Evolutionary conservation across 192 early-diverging fungal species (phyloP).

Genomic region (Oehlia diaphana): DNA sequence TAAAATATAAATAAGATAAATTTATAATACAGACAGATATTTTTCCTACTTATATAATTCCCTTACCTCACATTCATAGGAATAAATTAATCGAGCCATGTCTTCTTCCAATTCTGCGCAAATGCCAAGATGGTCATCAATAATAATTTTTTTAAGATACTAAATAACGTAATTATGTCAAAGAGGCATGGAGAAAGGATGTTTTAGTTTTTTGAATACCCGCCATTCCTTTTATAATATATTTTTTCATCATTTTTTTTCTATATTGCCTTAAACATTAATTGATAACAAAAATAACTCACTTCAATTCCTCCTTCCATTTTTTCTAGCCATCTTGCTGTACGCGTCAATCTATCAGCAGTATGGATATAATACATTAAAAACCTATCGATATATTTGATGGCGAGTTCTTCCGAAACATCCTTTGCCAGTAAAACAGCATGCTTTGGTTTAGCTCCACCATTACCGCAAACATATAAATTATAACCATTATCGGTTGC

Average conservation of each 20-base stretch:
- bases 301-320: constrained; percentile 63
- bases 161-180: background rate
- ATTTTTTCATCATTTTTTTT: no score
- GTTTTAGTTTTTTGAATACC: no score
- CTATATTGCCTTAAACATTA: no score
- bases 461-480: constrained; percentile 69
- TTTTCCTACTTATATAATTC: background rate
- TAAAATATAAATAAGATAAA: background rate
- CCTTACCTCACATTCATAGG: constrained; percentile 55
- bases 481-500: constrained; percentile 74
- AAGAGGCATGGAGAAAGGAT: no score
- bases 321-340: constrained; percentile 71
- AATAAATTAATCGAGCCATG: constrained; percentile 57
- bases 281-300: background rate
- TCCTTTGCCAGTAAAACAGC: constrained; percentile 59
- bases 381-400: constrained; percentile 65
- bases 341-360: constrained; percentile 61
- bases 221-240: no score
- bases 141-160: constrained; percentile 57
- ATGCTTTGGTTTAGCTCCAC: constrained; percentile 66
- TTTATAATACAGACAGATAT: background rate
- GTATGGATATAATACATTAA: constrained; percentile 73
- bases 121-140: constrained; percentile 68
- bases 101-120: constrained; percentile 64
- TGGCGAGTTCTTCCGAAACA: constrained; percentile 49